These are phyloP conservation scores for Starmerella ratchasimensis DNA, from an alignment of 805 yeast genomes.

Conservation along the genomic window DNA sequence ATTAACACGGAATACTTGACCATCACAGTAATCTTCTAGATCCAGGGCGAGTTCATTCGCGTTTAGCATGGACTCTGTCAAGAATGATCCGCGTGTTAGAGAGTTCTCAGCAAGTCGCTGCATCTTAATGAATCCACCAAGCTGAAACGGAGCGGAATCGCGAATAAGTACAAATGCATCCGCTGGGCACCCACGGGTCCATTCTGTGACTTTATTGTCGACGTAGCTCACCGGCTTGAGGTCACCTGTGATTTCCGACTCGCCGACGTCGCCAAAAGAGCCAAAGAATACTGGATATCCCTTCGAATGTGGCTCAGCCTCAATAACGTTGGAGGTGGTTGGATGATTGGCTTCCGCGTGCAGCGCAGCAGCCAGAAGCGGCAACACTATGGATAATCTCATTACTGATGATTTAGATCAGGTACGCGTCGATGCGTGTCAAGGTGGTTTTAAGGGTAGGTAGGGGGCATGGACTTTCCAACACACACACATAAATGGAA, in stretches of 20 bases:
- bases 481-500: too few relatives aligned
- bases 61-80: slow-evolving; percentile 14
- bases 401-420: too few relatives aligned
- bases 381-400: too few relatives aligned
- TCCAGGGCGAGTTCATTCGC: slow-evolving; percentile 20
- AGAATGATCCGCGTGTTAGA: slow-evolving; percentile 17
- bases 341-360: too few relatives aligned
- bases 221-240: slow-evolving; percentile 7
- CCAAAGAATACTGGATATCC: slow-evolving; percentile 21
- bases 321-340: too few relatives aligned
- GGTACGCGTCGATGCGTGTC: too few relatives aligned
- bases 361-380: too few relatives aligned
- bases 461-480: too few relatives aligned
- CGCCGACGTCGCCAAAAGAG: slow-evolving; percentile 22
- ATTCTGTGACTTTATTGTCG: slow-evolving; percentile 18
- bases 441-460: too few relatives aligned
- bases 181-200: slow-evolving; percentile 21
- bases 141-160: slow-evolving; percentile 18
- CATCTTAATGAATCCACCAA: slow-evolving; percentile 11
- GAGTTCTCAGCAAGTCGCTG: slow-evolving; percentile 19
- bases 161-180: slow-evolving; percentile 19
- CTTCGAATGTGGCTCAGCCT: too few relatives aligned
- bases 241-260: slow-evolving; percentile 2
- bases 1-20: slow-evolving; percentile 8
- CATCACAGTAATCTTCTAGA: slow-evolving; percentile 19